Evolutionary conservation across 768 basidiomycete genomes (phyloP).

Genomic region (Amylocystis lapponica): DNA sequence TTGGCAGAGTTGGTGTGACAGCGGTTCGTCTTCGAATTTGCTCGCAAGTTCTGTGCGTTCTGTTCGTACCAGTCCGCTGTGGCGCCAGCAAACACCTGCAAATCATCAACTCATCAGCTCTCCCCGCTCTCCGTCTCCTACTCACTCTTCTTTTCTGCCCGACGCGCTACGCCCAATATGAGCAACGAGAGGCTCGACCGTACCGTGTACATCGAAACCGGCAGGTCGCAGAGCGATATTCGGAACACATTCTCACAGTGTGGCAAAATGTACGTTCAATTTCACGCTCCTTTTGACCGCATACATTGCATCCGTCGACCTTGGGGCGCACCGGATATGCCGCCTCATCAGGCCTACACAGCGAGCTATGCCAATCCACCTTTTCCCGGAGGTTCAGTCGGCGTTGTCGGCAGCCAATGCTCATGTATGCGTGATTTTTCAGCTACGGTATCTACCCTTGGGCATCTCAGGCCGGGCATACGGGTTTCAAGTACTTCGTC

Average conservation of each 20-base stretch:
- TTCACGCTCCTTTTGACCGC: not conserved
- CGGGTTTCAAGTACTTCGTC: slow-evolving; percentile 10
- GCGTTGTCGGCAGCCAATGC: no score
- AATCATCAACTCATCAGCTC: no score
- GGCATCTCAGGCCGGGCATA: not conserved
- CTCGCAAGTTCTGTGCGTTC: no score
- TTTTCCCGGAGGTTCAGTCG: not conserved
- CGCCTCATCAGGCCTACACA: no score
- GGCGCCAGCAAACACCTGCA: no score
- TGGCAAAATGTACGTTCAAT: slow-evolving; percentile 17
- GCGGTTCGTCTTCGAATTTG: no score
- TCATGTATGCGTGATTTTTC: no score
- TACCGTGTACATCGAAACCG: slow-evolving; percentile 23
- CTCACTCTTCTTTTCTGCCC: not conserved
- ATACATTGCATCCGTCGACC: no score
- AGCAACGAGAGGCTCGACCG: slow-evolving; percentile 14
- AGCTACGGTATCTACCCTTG: slow-evolving; percentile 1
- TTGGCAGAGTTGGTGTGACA: no score
- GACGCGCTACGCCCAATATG: not conserved
- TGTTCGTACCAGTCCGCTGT: no score
- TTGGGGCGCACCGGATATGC: no score
- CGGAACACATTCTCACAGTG: slow-evolving; percentile 7
- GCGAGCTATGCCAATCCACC: no score
- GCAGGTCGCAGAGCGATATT: slow-evolving; percentile 17
- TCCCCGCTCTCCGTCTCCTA: not conserved